phyloP scores from a whole-genome alignment of 495 filamentous ascomycete species.

The Aspergillus bridgeri region DNA sequence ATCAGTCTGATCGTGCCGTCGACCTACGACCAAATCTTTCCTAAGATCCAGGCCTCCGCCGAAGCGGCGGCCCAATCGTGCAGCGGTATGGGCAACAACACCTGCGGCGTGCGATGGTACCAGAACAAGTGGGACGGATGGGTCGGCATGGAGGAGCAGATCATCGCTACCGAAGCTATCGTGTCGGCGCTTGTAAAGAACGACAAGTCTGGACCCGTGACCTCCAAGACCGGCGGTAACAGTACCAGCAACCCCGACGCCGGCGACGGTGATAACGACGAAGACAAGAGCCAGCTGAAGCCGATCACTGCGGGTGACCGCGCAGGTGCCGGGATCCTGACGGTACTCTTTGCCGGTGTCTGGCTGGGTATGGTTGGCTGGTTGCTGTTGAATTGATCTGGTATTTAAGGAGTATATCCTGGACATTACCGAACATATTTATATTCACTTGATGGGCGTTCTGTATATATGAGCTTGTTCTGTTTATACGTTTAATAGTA shows the following conservation, averaged over 20 bases:
- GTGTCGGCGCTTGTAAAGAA: conserved; percentile 20
- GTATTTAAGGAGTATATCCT: not conserved
- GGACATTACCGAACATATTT: not conserved
- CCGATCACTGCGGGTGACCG: conserved; percentile 53
- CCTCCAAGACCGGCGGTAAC: conserved; percentile 48
- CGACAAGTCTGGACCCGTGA: conserved; percentile 21
- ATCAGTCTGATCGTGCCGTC: conserved; percentile 62
- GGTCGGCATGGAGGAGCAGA: conserved; percentile 53
- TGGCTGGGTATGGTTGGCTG: conserved; percentile 27
- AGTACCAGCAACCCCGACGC: conserved; percentile 34
- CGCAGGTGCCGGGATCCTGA: conserved; percentile 61
- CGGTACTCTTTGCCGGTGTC: conserved; percentile 44
- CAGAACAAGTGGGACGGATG: conserved; percentile 58
- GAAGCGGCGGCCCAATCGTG: conserved; percentile 67
- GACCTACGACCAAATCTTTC: conserved; percentile 59
- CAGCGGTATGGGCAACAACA: conserved; percentile 53
- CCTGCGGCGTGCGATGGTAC: conserved; percentile 74
- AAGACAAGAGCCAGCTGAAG: conserved; percentile 9
- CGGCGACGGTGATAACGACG: conserved; percentile 21
- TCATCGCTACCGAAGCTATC: conserved; percentile 56
- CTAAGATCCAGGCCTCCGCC: conserved; percentile 62
- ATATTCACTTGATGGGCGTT: not conserved
- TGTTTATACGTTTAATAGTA: not conserved
- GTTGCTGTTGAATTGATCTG: conserved; percentile 12
- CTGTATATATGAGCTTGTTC: not conserved